Percentiles rank a stretch among this genome's conserved stretches.
Conservation (phyloP, 257 asterid species). For the Solanum chaucha region DNA sequence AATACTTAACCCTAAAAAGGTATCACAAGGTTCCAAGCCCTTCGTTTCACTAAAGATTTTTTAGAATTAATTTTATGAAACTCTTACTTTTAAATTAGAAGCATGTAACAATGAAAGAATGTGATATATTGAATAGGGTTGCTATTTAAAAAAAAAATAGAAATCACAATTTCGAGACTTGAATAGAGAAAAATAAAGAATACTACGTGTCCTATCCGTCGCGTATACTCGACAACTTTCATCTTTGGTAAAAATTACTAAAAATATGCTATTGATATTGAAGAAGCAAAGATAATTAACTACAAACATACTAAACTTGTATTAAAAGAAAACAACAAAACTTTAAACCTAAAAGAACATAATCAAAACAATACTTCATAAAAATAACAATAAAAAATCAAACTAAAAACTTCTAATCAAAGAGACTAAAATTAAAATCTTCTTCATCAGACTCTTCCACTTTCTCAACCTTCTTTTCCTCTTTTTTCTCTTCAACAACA, state of each 20-base stretch:
- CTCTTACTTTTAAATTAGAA: background rate
- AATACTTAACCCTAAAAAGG: no score
- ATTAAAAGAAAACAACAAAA: background rate
- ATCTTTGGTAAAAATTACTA: no score
- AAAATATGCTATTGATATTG: no score
- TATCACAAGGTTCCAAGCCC: no score
- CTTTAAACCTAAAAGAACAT: background rate
- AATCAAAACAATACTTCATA: background rate
- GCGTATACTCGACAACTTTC: no score
- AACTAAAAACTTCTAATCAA: background rate
- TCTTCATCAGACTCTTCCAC: slow-evolving; percentile 6
- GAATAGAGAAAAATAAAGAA: no score
- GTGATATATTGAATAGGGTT: background rate
- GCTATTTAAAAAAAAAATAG: no score
- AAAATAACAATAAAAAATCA: background rate
- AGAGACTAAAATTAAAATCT: background rate
- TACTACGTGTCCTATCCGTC: no score
- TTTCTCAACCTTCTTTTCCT: background rate
- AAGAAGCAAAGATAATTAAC: background rate
- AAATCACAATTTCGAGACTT: background rate
- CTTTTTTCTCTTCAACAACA: background rate
- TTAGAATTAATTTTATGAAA: background rate
- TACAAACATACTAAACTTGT: no score
- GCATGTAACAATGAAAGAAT: background rate
- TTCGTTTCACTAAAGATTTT: no score